Percentiles rank a stretch among this genome's conserved stretches.
Evolutionary conservation across 345 rosid genomes (phyloP).

Genomic region (Linum tenue): DNA sequence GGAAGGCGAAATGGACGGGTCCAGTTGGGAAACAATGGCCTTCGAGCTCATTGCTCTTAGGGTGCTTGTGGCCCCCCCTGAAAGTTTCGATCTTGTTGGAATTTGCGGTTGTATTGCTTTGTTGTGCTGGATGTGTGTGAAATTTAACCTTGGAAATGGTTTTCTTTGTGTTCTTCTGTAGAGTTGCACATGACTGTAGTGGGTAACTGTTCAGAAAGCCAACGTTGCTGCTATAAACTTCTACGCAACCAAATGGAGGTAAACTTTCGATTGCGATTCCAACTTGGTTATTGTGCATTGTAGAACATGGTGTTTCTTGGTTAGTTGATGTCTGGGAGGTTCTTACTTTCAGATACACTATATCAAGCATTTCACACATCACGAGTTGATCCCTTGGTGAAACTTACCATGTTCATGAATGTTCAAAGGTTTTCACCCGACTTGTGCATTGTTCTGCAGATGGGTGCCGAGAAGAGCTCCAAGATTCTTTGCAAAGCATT

Average conservation of each 20-base stretch:
- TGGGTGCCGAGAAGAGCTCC: conserved; percentile 38
- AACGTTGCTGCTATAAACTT: conserved; percentile 65
- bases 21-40: conserved; percentile 65
- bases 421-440: conserved; percentile 4
- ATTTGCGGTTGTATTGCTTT: too few species aligned
- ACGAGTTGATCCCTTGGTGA: conserved; percentile 53
- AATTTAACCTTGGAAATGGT: background rate
- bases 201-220: conserved; percentile 71
- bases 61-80: conserved; percentile 25
- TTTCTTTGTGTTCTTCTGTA: conserved; percentile 6
- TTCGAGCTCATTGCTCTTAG: conserved; percentile 73
- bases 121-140: background rate
- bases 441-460: conserved; percentile 24
- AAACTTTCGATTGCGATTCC: conserved; percentile 8
- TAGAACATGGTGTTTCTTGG: background rate
- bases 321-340: background rate
- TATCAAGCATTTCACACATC: conserved; percentile 82
- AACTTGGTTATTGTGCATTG: background rate
- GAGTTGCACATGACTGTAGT: conserved; percentile 63
- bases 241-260: conserved; percentile 76
- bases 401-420: conserved; percentile 2
- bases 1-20: conserved; percentile 76
- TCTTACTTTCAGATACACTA: conserved; percentile 42
- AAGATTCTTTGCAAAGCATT: conserved; percentile 90
- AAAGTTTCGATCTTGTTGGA: background rate